Conservation (phyloP, 2,329 filamentous ascomycete genomes). For the Thermoascus crustaceus region DNA sequence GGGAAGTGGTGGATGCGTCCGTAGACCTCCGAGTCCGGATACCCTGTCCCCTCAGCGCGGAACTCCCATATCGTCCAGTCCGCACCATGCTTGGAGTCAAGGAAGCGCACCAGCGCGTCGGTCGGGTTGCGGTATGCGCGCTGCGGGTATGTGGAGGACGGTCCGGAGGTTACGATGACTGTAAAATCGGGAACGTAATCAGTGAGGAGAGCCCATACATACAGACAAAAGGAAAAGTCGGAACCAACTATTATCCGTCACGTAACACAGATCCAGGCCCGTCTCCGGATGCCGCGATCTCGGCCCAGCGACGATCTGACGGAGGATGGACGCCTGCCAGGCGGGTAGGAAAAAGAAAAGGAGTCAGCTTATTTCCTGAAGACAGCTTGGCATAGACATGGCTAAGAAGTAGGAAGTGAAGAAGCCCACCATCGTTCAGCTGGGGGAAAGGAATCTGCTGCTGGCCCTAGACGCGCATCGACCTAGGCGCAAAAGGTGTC, state of each 20-base stretch:
- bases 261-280: slow-evolving; percentile 89
- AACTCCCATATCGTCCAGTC: slow-evolving; percentile 98
- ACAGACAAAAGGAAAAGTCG: too few relatives aligned
- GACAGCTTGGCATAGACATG: too few relatives aligned
- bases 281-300: slow-evolving; percentile 77
- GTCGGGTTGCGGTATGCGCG: slow-evolving; percentile 90
- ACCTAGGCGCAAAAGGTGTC: too few relatives aligned
- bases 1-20: slow-evolving; percentile 81
- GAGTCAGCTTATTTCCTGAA: background rate
- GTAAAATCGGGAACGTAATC: slow-evolving; percentile 4
- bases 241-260: slow-evolving; percentile 61
- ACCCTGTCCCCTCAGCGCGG: slow-evolving; percentile 89
- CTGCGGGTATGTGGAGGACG: slow-evolving; percentile 80
- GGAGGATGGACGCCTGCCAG: slow-evolving; percentile 61
- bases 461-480: too few relatives aligned
- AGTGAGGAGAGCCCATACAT: slow-evolving; percentile 7
- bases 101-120: slow-evolving; percentile 74
- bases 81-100: slow-evolving; percentile 72
- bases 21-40: slow-evolving; percentile 84
- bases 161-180: slow-evolving; percentile 71
- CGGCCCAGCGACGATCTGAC: slow-evolving; percentile 85
- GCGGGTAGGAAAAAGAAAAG: slow-evolving; percentile 1
- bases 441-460: too few relatives aligned
- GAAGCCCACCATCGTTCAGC: too few relatives aligned
- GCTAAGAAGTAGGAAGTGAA: too few relatives aligned